A percentile compares a stretch with the other conserved stretches of the same genome.
Conservation (phyloP, 208 protist genomes). For the Trypanosoma theileri region DNA sequence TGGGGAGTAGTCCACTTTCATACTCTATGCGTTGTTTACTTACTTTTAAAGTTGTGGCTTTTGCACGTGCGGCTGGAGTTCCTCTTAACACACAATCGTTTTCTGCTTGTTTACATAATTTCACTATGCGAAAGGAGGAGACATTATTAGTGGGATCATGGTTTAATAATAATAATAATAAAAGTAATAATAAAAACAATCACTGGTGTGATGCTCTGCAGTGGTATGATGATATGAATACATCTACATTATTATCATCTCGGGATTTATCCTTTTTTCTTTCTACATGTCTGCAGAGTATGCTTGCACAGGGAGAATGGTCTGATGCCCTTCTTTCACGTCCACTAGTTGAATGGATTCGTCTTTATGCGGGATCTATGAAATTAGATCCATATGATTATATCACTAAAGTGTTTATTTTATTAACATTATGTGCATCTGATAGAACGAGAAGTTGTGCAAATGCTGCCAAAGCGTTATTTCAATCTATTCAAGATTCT, state of each 20-base stretch:
- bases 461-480: slow-evolving; percentile 2
- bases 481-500: neutral
- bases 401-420: neutral
- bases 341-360: slow-evolving; percentile 3
- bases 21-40: slow-evolving; percentile 12
- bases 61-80: slow-evolving; percentile 19
- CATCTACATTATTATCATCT: neutral
- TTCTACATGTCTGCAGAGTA: slow-evolving; percentile 16
- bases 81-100: slow-evolving; percentile 3
- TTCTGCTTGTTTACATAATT: slow-evolving; percentile 24
- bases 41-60: slow-evolving; percentile 15
- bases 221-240: slow-evolving; percentile 19
- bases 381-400: neutral
- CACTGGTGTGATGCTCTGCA: slow-evolving; percentile 28
- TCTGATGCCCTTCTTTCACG: slow-evolving; percentile 16
- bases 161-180: too few relatives aligned
- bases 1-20: slow-evolving; percentile 16
- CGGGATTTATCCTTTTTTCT: slow-evolving; percentile 10
- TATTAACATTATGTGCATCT: slow-evolving; percentile 30
- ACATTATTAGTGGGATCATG: too few relatives aligned
- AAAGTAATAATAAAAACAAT: too few relatives aligned
- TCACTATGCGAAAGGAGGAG: slow-evolving; percentile 14
- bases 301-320: slow-evolving; percentile 30
- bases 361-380: neutral
- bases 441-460: slow-evolving; percentile 28